Conservation (phyloP, 208 protist genomes). For the Leptomonas pyrrhocoris region DNA sequence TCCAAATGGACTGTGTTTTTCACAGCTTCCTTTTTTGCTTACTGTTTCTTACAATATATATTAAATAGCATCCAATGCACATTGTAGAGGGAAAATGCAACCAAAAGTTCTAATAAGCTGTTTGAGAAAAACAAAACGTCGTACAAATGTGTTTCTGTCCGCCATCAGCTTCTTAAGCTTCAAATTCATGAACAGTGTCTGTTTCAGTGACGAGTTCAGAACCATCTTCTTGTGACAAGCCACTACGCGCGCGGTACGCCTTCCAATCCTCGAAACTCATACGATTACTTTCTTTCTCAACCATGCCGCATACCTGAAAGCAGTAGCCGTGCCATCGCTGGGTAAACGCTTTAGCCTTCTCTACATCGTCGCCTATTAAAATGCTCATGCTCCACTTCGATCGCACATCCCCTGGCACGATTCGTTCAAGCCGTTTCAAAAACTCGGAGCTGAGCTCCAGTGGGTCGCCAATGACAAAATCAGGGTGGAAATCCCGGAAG, state of each 20-base stretch:
- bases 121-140: too few species aligned
- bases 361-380: conserved; percentile 28
- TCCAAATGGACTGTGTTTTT: too few species aligned
- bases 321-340: conserved; percentile 36
- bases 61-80: too few species aligned
- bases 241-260: not conserved
- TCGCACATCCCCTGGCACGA: conserved; percentile 37
- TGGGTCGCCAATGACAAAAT: conserved; percentile 8
- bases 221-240: not conserved
- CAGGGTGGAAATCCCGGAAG: conserved; percentile 29
- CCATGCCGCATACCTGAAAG: conserved; percentile 31
- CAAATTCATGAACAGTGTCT: not conserved
- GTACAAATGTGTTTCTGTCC: too few species aligned
- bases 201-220: not conserved
- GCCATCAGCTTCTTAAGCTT: not conserved
- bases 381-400: conserved; percentile 20
- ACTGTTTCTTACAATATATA: too few species aligned
- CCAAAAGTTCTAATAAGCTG: too few species aligned
- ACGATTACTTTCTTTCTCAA: conserved; percentile 43
- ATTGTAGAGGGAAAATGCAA: too few species aligned
- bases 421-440: conserved; percentile 17
- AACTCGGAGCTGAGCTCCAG: conserved; percentile 21
- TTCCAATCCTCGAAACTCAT: conserved; percentile 28
- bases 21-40: too few species aligned
- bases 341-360: conserved; percentile 38